Base-by-base conservation (phyloP, 1,139 yeast species). In the Kluyveromyces sp. region DNA sequence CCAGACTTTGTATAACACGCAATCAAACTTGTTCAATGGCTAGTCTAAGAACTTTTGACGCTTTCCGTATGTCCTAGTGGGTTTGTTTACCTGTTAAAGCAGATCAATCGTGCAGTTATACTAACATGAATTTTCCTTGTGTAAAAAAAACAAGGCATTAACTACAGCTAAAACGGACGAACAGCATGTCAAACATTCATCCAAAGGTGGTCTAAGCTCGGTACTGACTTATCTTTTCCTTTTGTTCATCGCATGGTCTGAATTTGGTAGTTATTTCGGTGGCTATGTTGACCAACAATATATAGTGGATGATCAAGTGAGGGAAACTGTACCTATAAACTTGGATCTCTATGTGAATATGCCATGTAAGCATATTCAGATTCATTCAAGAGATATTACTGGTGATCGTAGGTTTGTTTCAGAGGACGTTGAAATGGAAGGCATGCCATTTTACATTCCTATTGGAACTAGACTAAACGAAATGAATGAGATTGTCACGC, bases 241-340 rank as follows among this genome's bases (percentile, higher is more conserved):
- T 28, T 59, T 88, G 15, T 78, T 88, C 59, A 70, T 90, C 39
- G 65, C 86, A 10, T 89, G 95, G 88, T 77, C 86, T n/a, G 95
- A 89, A 62, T 67, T 89, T 41, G 96, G 97, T 6, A 84, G 86
- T 6, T 87, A 74, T 62, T 70, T 90, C 49, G 96, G 95, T 39
- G 97, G 97, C 3, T 77, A 76, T 52, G 78, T 85, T 21, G 89
- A 82, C 56, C 86, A 83, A 54, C 86, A 83, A 57, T 92, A 87
- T 63, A 69, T 74, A 1, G 94, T 92, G 4, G 88, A 83, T 55
- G 77, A 77, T 46, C 67, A 69, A n/a, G 67, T 88, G 8, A 74
- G 77, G 41, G 77, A 78, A 44, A 76, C 76, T 34, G 73, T 89
- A 52, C 75, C 75, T 39, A 74, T 92, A 43, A 90, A 94, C 60